Percentiles rank a stretch among this genome's conserved stretches.
phyloP scores from a whole-genome alignment of 192 early-diverging fungal genomes.

The Rhizoclosmatium globosum region DNA sequence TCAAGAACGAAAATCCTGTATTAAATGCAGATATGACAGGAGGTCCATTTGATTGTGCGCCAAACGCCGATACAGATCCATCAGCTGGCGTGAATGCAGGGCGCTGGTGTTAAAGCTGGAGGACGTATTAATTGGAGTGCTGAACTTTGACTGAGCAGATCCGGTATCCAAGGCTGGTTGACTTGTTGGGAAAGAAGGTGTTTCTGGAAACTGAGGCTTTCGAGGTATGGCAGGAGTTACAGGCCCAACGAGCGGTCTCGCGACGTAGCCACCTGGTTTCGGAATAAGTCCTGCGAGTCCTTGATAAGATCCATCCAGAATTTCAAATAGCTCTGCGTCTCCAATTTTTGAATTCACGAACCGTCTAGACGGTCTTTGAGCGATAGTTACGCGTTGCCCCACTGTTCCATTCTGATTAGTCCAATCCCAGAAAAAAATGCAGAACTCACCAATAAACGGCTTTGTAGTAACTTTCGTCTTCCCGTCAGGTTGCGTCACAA shows the following conservation, averaged over 20 bases:
- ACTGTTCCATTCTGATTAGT: slow-evolving; percentile 9
- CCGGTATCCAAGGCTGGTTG: too few relatives aligned
- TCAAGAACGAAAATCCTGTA: too few relatives aligned
- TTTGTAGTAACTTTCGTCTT: slow-evolving; percentile 14
- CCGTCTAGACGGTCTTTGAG: slow-evolving; percentile 34
- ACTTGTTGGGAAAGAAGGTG: too few relatives aligned
- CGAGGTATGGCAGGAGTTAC: neutral
- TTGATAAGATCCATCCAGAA: slow-evolving; percentile 39
- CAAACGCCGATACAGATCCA: too few relatives aligned
- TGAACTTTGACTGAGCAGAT: too few relatives aligned
- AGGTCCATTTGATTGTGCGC: too few relatives aligned
- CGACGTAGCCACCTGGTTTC: neutral
- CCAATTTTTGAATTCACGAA: slow-evolving; percentile 37
- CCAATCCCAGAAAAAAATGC: neutral
- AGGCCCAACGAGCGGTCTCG: neutral
- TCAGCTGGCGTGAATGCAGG: too few relatives aligned
- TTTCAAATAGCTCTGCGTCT: slow-evolving; percentile 1
- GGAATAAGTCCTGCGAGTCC: slow-evolving; percentile 17
- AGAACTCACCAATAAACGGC: slow-evolving; percentile 14
- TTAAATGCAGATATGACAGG: too few relatives aligned
- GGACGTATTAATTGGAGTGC: too few relatives aligned
- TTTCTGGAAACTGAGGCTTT: too few relatives aligned
- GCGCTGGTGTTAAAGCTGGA: too few relatives aligned
- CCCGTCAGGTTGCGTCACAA: slow-evolving; percentile 1
- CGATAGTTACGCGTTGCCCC: slow-evolving; percentile 32